These are phyloP conservation scores for Kodamaea suecica DNA, from an alignment of 1,139 yeast genomes.

Conservation along the genomic window DNA sequence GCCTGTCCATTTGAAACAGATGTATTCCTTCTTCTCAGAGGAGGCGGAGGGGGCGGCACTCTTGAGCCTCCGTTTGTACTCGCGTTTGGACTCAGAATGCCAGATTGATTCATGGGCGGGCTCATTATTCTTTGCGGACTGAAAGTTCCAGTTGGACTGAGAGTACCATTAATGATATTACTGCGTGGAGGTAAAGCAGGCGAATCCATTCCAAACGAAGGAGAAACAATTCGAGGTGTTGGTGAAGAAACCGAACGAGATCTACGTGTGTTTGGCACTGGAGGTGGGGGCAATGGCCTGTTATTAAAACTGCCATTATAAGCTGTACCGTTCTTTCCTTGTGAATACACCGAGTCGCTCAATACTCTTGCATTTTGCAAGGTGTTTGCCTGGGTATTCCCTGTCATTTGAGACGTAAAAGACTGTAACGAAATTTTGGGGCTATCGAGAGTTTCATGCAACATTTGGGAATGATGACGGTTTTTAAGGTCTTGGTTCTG, in stretches of 20 bases:
- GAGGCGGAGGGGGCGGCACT: constrained; percentile 45
- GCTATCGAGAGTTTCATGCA: constrained; percentile 4
- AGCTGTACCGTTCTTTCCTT: background rate
- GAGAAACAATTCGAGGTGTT: constrained; percentile 28
- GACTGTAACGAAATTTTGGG: constrained; percentile 37
- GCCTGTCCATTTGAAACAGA: constrained; percentile 9
- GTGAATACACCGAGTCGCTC: constrained; percentile 1
- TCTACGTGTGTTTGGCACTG: constrained; percentile 36
- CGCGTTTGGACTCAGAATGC: background rate
- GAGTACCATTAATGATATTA: background rate
- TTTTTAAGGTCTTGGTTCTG: constrained; percentile 9
- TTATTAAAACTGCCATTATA: background rate
- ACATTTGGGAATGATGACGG: constrained; percentile 9
- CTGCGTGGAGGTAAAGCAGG: constrained; percentile 8
- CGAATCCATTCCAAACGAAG: constrained; percentile 7
- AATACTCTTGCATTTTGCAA: constrained; percentile 22
- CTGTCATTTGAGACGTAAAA: constrained; percentile 47
- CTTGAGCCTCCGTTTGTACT: constrained; percentile 6
- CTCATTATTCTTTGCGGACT: constrained; percentile 21
- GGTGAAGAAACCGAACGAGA: constrained; percentile 46
- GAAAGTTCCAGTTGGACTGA: constrained; percentile 5
- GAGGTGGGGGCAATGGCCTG: constrained; percentile 39
- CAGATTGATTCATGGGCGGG: constrained; percentile 12
- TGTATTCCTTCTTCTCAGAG: constrained; percentile 34
- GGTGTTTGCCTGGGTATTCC: constrained; percentile 40